Percentiles rank a stretch among this genome's conserved stretches.
Evolutionary conservation across 2,329 filamentous ascomycete genomes (phyloP).

Genomic region (Fusarium liriodendri): DNA sequence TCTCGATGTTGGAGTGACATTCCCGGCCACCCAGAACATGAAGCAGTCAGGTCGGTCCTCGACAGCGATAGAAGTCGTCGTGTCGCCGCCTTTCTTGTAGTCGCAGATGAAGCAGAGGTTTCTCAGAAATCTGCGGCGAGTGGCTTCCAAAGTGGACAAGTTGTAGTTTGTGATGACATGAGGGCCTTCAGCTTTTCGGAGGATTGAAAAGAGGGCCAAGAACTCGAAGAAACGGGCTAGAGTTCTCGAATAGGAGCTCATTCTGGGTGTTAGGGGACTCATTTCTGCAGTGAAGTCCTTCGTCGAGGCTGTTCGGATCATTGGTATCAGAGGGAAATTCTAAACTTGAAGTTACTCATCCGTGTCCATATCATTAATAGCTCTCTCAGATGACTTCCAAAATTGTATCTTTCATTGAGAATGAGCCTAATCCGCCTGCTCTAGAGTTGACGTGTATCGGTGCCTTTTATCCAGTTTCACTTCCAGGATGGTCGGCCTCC

Average conservation of each 20-base stretch:
- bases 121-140: constrained; percentile 48
- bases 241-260: constrained; percentile 16
- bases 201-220: constrained; percentile 27
- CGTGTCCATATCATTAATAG: not conserved
- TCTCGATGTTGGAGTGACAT: constrained; percentile 40
- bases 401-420: not conserved
- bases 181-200: constrained; percentile 24
- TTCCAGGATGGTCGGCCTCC: constrained; percentile 22
- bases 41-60: constrained; percentile 48
- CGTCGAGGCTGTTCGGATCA: not conserved
- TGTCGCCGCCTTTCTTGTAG: constrained; percentile 56
- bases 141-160: constrained; percentile 1
- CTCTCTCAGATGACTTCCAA: not conserved
- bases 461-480: not conserved
- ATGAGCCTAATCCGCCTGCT: not conserved
- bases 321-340: not conserved
- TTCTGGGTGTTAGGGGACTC: constrained; percentile 19
- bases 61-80: constrained; percentile 58
- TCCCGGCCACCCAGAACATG: constrained; percentile 58
- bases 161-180: constrained; percentile 2
- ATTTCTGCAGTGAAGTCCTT: not conserved
- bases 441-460: not conserved
- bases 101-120: constrained; percentile 60
- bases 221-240: constrained; percentile 39
- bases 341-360: not conserved